Conservation (phyloP, 768 basidiomycete genomes). For the Mycena galopus region DNA sequence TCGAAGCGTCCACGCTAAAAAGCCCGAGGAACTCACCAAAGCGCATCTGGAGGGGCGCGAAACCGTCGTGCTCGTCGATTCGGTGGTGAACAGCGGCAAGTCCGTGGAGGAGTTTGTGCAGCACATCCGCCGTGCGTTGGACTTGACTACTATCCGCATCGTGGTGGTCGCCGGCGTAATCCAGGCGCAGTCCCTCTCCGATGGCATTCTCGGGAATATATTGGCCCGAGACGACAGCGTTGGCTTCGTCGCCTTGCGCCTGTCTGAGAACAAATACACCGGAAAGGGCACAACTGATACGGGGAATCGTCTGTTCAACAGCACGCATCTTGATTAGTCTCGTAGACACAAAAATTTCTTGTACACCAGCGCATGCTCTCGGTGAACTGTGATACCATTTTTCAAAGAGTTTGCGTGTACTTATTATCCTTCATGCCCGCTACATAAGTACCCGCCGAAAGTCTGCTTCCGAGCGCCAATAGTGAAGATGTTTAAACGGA, state of each 20-base stretch:
- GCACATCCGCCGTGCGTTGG: slow-evolving; percentile 34
- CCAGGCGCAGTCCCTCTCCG: slow-evolving; percentile 35
- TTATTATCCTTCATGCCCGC: too few species aligned
- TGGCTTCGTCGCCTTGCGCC: slow-evolving; percentile 37
- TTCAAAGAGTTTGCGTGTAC: too few species aligned
- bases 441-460: too few species aligned
- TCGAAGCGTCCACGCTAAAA: slow-evolving; percentile 39
- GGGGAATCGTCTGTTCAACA: slow-evolving; percentile 40
- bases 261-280: slow-evolving; percentile 41
- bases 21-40: slow-evolving; percentile 35
- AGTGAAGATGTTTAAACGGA: too few species aligned
- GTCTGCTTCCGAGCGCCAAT: too few species aligned
- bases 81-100: slow-evolving; percentile 44
- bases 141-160: slow-evolving; percentile 33
- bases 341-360: too few species aligned
- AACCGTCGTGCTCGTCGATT: slow-evolving; percentile 40
- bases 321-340: slow-evolving; percentile 37
- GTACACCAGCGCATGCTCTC: too few species aligned
- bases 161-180: slow-evolving; percentile 37
- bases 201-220: slow-evolving; percentile 29
- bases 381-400: too few species aligned
- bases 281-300: slow-evolving; percentile 41
- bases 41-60: slow-evolving; percentile 34
- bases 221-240: slow-evolving; percentile 35
- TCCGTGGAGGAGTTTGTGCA: slow-evolving; percentile 38